Evolutionary conservation across 2,329 filamentous ascomycete species (phyloP).

Genomic region (Diaporthe batatas): DNA sequence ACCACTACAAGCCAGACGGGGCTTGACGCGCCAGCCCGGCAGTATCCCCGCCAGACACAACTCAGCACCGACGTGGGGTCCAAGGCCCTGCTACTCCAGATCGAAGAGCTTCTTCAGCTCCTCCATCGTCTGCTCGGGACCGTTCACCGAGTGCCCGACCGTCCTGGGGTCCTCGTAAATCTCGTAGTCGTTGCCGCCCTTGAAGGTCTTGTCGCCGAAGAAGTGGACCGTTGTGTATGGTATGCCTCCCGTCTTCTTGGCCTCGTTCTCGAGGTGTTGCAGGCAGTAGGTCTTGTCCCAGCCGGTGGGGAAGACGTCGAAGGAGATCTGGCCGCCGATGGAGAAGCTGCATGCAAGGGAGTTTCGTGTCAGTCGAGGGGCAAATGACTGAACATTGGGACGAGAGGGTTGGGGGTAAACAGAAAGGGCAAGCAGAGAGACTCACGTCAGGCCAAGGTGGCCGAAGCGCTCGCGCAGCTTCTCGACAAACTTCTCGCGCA

Average conservation of each 20-base stretch:
- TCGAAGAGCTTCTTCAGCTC: constrained; percentile 86
- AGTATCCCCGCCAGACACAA: neutral
- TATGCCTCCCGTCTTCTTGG: constrained; percentile 76
- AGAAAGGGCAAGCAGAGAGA: constrained; percentile 44
- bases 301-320: constrained; percentile 95
- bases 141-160: constrained; percentile 85
- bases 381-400: neutral
- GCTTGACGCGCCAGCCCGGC: neutral
- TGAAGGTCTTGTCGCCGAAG: constrained; percentile 95
- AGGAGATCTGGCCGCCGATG: constrained; percentile 97
- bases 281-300: constrained; percentile 99
- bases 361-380: constrained; percentile 4
- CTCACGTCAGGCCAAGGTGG: constrained; percentile 86
- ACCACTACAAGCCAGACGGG: neutral
- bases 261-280: constrained; percentile 85
- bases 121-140: constrained; percentile 84
- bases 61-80: neutral
- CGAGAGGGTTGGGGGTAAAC: neutral
- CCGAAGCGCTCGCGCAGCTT: constrained; percentile 84
- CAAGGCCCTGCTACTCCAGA: constrained; percentile 52
- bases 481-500: constrained; percentile 82
- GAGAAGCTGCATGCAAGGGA: constrained; percentile 73
- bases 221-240: constrained; percentile 93
- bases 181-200: constrained; percentile 96
- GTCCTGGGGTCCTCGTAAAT: constrained; percentile 88